Conservation (phyloP, 164 flowering plant species). For the Tetrastigma voinierianum region DNA sequence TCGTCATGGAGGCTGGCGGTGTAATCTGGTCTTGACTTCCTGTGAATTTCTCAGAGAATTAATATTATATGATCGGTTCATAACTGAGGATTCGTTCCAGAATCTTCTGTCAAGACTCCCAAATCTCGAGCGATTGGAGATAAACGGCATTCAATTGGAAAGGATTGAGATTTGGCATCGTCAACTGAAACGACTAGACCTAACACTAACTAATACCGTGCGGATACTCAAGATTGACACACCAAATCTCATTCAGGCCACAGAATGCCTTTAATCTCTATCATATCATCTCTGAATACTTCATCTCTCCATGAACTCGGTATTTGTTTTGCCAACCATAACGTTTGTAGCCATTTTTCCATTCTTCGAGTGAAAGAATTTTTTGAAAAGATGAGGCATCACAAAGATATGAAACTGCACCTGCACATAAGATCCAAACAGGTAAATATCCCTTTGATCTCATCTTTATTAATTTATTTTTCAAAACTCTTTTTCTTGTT, state of each 20-base stretch:
- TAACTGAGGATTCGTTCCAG: no score
- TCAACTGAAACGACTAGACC: constrained; percentile 15
- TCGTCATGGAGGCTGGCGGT: no score
- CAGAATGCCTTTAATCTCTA: constrained; percentile 17
- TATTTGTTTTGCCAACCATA: neutral
- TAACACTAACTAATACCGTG: constrained; percentile 5
- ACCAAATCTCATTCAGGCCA: constrained; percentile 24
- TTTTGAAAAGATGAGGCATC: neutral
- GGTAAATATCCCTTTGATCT: no score
- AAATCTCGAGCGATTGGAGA: constrained; percentile 25
- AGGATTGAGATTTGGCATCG: constrained; percentile 18
- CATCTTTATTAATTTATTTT: no score
- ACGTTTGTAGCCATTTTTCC: neutral
- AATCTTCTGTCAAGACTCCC: constrained; percentile 15
- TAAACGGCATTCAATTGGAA: constrained; percentile 17
- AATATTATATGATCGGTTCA: constrained; percentile 16
- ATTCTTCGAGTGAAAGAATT: constrained; percentile 3
- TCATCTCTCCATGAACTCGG: constrained; percentile 18
- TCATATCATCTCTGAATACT: constrained; percentile 15
- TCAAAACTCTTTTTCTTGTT: no score
- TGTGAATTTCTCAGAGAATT: no score
- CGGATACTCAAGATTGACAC: constrained; percentile 13
- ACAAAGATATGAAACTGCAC: no score
- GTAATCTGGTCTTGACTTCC: no score
- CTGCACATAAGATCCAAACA: no score